Base-by-base conservation (phyloP, 768 basidiomycete species). In the Lenzites betulinus region DNA sequence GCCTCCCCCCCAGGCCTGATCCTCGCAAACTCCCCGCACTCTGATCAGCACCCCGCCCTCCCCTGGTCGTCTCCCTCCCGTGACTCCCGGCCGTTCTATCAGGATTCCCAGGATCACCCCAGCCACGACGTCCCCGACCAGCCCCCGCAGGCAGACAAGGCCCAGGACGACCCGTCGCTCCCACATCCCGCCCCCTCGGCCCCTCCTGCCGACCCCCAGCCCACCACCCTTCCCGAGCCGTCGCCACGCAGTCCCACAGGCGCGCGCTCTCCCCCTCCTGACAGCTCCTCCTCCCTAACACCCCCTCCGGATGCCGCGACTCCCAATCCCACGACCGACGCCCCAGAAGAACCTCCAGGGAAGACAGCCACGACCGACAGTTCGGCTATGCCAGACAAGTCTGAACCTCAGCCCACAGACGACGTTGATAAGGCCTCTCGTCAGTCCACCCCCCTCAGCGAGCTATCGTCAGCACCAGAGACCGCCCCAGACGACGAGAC, bases 381-480 rank as follows among this genome's bases (percentile, higher is more conserved):
- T 36, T 50, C 72, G 62, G 59, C 74, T 59, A 72, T 57, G 56
- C 46, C 76, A 56, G 68, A 66, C 9, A 74, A 76, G 62, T 74
- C 77, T 41, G 73, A 77, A 68, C 59, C 76, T 70, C 70, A 79
- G 72, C 66, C 52, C 7, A 46, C 56, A 20, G 64, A 65, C 1
- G 65, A 61, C 13, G 63, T 69, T 71, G 75, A 72, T 60, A 65
- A 73, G 54, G 67, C 72, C 15, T 88, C 87, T 56, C 77, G 85
- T 30, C 79, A 79, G 59, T 87, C 87, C 22, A 90, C 89, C 0
- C 90, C 90, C 3, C 83, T 92, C 69, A 90, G 87, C 64, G 89
- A 90, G 63, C 83, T 90, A 25, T 89, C 89, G 8, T 85, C 88
- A 1, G 80, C 86, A 0, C 83, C 86, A 41, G 84, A 85, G 66